A percentile compares a stretch with the other conserved stretches of the same genome.
phyloP scores from a whole-genome alignment of 2,329 filamentous ascomycete species.

The Lasiodiplodia sp. region DNA sequence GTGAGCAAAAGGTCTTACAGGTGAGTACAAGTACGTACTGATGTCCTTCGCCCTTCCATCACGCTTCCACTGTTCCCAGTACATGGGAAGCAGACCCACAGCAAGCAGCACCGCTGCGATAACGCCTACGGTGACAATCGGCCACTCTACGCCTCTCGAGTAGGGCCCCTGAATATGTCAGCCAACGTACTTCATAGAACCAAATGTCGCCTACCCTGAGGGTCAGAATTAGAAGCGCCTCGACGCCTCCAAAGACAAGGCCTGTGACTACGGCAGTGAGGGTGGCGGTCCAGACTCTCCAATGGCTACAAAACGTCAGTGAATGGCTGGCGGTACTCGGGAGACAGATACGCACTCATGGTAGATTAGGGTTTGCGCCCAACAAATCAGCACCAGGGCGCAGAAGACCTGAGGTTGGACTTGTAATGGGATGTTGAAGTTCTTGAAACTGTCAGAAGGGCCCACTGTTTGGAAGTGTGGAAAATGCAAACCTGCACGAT shows the following conservation, averaged over 20 bases:
- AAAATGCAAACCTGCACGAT: constrained; percentile 54
- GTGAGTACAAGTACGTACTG: constrained; percentile 48
- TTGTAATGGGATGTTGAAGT: constrained; percentile 63
- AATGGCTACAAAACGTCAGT: constrained; percentile 50
- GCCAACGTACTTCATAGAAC: background rate
- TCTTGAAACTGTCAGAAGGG: constrained; percentile 42
- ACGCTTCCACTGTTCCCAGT: constrained; percentile 68
- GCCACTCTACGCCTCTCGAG: constrained; percentile 59
- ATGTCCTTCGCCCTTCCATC: constrained; percentile 68
- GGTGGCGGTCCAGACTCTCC: constrained; percentile 57
- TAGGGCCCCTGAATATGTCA: constrained; percentile 58
- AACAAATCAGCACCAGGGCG: constrained; percentile 57
- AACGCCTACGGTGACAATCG: constrained; percentile 64
- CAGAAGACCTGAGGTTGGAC: constrained; percentile 63
- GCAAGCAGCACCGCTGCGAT: constrained; percentile 65
- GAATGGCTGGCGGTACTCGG: constrained; percentile 31
- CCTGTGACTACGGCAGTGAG: constrained; percentile 51
- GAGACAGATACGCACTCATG: constrained; percentile 48
- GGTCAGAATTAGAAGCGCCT: constrained; percentile 64
- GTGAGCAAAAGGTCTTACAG: background rate
- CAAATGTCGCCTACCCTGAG: constrained; percentile 55
- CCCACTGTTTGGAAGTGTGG: background rate
- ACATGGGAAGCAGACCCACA: constrained; percentile 65
- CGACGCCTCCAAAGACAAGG: constrained; percentile 59
- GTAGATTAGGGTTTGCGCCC: constrained; percentile 62